Evolutionary conservation across 495 filamentous ascomycete genomes (phyloP).

Genomic region (Podospora appendiculata): DNA sequence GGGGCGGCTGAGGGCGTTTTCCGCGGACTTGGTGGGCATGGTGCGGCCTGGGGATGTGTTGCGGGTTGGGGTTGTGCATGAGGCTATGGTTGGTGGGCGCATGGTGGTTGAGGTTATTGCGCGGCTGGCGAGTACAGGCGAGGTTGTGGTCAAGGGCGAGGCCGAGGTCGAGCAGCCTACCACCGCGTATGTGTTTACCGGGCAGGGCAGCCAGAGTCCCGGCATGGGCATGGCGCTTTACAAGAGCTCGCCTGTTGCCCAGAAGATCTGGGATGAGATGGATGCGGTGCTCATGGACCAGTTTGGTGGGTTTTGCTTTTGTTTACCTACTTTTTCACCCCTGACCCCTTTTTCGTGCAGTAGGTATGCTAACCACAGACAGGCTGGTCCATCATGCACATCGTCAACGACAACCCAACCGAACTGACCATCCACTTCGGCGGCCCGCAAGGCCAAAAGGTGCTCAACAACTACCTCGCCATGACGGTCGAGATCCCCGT

Average conservation of each 20-base stretch:
- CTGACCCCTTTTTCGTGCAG: background rate
- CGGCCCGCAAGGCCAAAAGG: slow-evolving; percentile 82
- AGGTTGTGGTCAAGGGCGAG: slow-evolving; percentile 55
- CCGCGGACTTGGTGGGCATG: background rate
- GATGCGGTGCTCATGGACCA: background rate
- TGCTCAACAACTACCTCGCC: slow-evolving; percentile 90
- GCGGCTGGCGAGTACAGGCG: background rate
- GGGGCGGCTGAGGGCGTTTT: background rate
- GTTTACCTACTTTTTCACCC: background rate
- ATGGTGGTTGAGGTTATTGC: slow-evolving; percentile 49
- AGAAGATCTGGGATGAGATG: slow-evolving; percentile 87
- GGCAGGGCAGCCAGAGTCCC: slow-evolving; percentile 88
- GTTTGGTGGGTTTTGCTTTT: background rate
- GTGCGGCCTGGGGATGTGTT: background rate
- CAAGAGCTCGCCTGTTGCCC: slow-evolving; percentile 72
- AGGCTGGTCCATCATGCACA: slow-evolving; percentile 85
- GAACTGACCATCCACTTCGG: slow-evolving; percentile 92
- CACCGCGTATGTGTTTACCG: slow-evolving; percentile 86
- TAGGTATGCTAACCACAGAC: background rate
- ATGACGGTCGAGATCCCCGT: slow-evolving; percentile 92
- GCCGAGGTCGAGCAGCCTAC: slow-evolving; percentile 89
- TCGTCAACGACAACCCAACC: slow-evolving; percentile 93
- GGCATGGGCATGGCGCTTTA: slow-evolving; percentile 98
- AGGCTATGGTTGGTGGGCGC: background rate
- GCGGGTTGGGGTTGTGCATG: background rate